Evolutionary conservation across 306 rosid genomes (phyloP).

Genomic region (Acacia confusa): DNA sequence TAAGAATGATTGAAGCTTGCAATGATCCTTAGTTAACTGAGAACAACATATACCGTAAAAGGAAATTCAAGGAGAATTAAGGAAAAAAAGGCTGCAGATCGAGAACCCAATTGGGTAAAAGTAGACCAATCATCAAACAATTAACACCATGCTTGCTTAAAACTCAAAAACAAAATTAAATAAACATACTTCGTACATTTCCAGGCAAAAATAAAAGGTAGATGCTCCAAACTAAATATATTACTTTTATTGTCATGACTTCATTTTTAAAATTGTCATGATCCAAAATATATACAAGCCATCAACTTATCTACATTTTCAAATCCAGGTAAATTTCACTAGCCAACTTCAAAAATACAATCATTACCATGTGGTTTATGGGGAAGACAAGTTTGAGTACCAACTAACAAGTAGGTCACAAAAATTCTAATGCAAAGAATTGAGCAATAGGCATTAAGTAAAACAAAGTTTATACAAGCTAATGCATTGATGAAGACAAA

Average conservation of each 20-base stretch:
- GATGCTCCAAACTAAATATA: neutral
- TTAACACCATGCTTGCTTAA: neutral
- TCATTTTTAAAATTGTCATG: neutral
- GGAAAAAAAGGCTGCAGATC: neutral
- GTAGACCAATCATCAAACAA: neutral
- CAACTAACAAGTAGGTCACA: neutral
- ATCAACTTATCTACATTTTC: neutral
- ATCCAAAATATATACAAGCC: neutral
- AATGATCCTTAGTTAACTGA: neutral
- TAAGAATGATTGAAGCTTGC: neutral
- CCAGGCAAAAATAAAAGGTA: neutral
- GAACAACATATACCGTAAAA: neutral
- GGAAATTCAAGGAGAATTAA: neutral
- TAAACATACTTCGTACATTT: slow-evolving; percentile 10
- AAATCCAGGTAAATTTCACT: neutral
- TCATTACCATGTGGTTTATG: neutral
- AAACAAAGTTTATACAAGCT: neutral
- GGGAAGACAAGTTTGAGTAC: neutral
- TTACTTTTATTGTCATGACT: neutral
- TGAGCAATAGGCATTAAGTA: neutral
- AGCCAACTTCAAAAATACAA: neutral
- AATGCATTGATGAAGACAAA: too few relatives aligned
- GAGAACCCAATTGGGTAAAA: slow-evolving; percentile 2
- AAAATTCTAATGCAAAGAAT: neutral
- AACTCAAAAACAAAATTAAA: slow-evolving; percentile 10